A percentile compares a stretch with the other conserved stretches of the same genome.
These are phyloP conservation scores for Penicillium canariense DNA, from an alignment of 495 filamentous ascomycete genomes.

Conservation along the genomic window DNA sequence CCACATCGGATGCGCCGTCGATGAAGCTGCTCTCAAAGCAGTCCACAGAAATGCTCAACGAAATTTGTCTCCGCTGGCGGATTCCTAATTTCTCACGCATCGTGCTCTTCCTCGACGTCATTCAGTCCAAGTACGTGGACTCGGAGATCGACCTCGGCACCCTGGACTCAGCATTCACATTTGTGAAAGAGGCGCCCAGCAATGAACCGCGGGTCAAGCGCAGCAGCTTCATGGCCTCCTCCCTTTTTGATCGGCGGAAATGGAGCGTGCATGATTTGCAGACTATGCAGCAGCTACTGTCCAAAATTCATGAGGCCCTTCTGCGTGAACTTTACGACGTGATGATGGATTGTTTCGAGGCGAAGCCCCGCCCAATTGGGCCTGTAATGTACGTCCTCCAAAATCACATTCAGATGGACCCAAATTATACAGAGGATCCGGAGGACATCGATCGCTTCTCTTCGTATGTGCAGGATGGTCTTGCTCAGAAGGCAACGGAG, in stretches of 20 bases:
- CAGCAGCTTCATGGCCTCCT: slow-evolving; percentile 42
- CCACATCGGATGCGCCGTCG: slow-evolving; percentile 51
- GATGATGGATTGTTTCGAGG: slow-evolving; percentile 82
- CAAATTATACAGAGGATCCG: slow-evolving; percentile 64
- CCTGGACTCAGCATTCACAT: slow-evolving; percentile 77
- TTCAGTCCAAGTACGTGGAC: slow-evolving; percentile 79
- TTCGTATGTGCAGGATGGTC: slow-evolving; percentile 65
- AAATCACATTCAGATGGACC: slow-evolving; percentile 77
- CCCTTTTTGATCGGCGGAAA: slow-evolving; percentile 55
- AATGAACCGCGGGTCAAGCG: slow-evolving; percentile 52
- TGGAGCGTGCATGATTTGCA: slow-evolving; percentile 84
- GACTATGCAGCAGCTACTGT: slow-evolving; percentile 70
- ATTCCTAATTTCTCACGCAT: slow-evolving; percentile 80
- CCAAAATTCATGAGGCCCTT: slow-evolving; percentile 74
- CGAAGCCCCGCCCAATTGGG: slow-evolving; percentile 76
- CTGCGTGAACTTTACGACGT: slow-evolving; percentile 84
- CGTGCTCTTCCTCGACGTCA: slow-evolving; percentile 80
- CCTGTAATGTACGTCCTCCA: slow-evolving; percentile 80
- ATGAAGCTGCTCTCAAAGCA: slow-evolving; percentile 74
- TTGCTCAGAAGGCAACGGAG: slow-evolving; percentile 68
- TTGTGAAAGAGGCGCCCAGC: slow-evolving; percentile 66
- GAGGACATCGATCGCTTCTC: slow-evolving; percentile 68
- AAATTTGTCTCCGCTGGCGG: slow-evolving; percentile 85
- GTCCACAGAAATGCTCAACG: slow-evolving; percentile 78
- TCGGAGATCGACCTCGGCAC: slow-evolving; percentile 78